Percentiles rank a stretch among this genome's conserved stretches.
phyloP scores from a whole-genome alignment of 2,329 filamentous ascomycete genomes.

The Pyricularia sp. region DNA sequence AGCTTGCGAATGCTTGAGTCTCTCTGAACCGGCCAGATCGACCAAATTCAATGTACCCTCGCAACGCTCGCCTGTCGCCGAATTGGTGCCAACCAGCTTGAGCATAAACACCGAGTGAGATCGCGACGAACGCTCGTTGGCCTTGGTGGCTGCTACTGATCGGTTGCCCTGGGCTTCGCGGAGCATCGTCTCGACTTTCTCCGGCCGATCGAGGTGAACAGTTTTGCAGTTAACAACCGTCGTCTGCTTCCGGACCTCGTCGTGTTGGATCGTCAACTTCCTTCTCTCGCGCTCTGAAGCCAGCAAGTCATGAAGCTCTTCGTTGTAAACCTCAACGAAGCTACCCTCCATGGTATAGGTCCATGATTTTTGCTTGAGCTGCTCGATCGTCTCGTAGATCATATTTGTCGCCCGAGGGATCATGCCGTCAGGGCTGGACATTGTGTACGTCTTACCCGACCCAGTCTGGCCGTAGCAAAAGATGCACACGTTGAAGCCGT shows the following conservation, averaged over 20 bases:
- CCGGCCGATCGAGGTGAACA: conserved; percentile 67
- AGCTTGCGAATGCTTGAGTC: conserved; percentile 76
- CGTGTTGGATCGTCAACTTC: conserved; percentile 85
- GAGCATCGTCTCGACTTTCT: conserved; percentile 72
- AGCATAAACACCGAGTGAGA: conserved; percentile 96
- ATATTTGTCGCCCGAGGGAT: conserved; percentile 88
- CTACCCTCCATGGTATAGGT: conserved; percentile 87
- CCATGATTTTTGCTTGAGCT: conserved; percentile 87
- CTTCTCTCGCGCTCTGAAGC: conserved; percentile 59
- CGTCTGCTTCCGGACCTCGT: conserved; percentile 72
- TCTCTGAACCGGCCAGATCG: conserved; percentile 87
- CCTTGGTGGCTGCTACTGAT: conserved; percentile 91
- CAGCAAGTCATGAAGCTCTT: conserved; percentile 87
- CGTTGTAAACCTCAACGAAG: conserved; percentile 97
- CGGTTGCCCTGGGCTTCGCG: conserved; percentile 75
- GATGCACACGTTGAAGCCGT: conserved; percentile 98
- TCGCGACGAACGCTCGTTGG: conserved; percentile 88
- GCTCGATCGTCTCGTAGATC: conserved; percentile 81
- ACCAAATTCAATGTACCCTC: conserved; percentile 94
- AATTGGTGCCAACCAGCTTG: conserved; percentile 63
- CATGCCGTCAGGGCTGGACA: conserved; percentile 88
- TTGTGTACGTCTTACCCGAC: conserved; percentile 93
- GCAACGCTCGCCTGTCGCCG: conserved; percentile 69
- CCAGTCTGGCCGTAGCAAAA: conserved; percentile 98
- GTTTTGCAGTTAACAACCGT: conserved; percentile 71